Percentiles rank a stretch among this genome's conserved stretches.
Conservation (phyloP, 208 protist genomes). For the Naegleria lovaniensis region DNA sequence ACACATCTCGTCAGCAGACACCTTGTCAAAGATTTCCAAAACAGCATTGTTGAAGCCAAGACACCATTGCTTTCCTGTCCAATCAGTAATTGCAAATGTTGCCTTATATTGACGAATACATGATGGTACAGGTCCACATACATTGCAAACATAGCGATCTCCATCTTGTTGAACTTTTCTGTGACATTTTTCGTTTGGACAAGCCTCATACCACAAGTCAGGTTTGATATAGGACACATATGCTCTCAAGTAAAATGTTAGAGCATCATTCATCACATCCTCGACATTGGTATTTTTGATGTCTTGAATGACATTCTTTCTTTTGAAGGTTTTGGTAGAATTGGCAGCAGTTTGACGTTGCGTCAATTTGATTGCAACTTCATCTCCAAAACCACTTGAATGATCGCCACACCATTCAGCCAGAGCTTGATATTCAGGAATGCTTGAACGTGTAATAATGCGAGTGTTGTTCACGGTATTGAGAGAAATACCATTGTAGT, state of each 20-base stretch:
- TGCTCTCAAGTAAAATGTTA: not conserved
- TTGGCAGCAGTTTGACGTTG: not conserved
- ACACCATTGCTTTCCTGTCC: not conserved
- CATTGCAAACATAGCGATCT: not conserved
- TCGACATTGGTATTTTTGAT: not conserved
- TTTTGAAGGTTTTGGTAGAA: not conserved
- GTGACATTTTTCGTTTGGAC: not conserved
- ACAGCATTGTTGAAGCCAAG: not conserved
- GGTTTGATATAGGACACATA: constrained; percentile 1
- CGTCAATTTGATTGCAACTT: not conserved
- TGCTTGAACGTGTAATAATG: not conserved
- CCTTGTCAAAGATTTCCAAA: not conserved
- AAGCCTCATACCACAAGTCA: not conserved
- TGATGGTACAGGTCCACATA: too few species aligned
- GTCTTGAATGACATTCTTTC: not conserved
- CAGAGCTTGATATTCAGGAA: not conserved
- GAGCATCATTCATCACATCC: not conserved
- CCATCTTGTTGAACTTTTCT: not conserved
- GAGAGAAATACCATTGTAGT: not conserved
- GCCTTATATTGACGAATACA: not conserved
- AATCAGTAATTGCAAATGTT: not conserved
- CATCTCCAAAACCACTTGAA: not conserved
- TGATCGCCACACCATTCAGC: not conserved
- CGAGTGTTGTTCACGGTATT: not conserved
- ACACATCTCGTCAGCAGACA: not conserved